These are phyloP conservation scores for Podospora fimiseda DNA, from an alignment of 495 filamentous ascomycete genomes.

Conservation along the genomic window DNA sequence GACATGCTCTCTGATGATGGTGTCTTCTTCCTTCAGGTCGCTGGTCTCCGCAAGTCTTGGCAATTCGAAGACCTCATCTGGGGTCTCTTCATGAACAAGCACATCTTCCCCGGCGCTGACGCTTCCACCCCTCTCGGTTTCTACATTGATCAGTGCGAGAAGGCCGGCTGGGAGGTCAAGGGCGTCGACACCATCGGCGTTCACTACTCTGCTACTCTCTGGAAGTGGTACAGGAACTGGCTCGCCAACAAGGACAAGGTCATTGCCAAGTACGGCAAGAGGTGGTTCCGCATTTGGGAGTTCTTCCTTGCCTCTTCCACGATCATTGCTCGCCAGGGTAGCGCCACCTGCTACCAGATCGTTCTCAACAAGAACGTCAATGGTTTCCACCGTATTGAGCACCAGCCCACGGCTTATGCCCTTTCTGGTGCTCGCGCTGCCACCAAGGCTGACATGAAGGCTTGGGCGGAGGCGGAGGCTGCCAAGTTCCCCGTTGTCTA, in stretches of 20 bases:
- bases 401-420: conserved; percentile 66
- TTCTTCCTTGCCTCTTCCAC: conserved; percentile 93
- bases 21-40: conserved; percentile 76
- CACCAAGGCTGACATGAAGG: conserved; percentile 34
- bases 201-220: conserved; percentile 94
- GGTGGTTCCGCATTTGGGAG: conserved; percentile 99
- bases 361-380: conserved; percentile 96
- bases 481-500: conserved; percentile 33
- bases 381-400: conserved; percentile 88
- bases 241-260: conserved; percentile 93
- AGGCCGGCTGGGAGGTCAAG: conserved; percentile 74
- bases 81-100: conserved; percentile 91
- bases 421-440: conserved; percentile 62
- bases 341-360: conserved; percentile 94
- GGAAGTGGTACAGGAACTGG: conserved; percentile 99
- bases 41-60: conserved; percentile 74
- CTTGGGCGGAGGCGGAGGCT: conserved; percentile 41
- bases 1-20: conserved; percentile 88
- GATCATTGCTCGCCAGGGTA: conserved; percentile 88
- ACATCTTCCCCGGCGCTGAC: conserved; percentile 84
- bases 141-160: conserved; percentile 62
- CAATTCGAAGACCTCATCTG: conserved; percentile 86
- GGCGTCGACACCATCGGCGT: conserved; percentile 81
- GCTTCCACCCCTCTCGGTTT: conserved; percentile 74
- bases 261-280: conserved; percentile 86